phyloP scores from a whole-genome alignment of 129 eudicot species.

The Apium graveolens region DNA sequence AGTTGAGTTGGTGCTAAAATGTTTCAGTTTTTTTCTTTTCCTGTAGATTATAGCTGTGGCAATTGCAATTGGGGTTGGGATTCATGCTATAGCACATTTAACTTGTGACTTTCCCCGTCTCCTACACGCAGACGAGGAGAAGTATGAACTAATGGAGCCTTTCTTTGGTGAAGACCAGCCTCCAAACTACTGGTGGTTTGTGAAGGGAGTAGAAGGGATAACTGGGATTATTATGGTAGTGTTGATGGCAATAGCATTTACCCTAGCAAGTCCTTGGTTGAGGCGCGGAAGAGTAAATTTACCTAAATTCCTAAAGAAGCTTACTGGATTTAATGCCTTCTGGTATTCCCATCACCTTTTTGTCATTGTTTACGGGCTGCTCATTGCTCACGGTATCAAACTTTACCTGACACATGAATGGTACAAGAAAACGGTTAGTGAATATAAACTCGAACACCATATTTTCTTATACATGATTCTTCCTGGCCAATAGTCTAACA shows the following conservation, averaged over 20 bases:
- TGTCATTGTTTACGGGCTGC: constrained; percentile 58
- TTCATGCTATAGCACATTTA: constrained; percentile 62
- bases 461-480: neutral
- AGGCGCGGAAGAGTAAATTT: constrained; percentile 42
- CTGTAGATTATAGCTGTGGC: constrained; percentile 64
- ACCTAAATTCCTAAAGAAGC: constrained; percentile 46
- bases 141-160: constrained; percentile 42
- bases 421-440: constrained; percentile 80
- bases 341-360: constrained; percentile 94
- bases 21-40: neutral
- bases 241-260: constrained; percentile 81
- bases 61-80: constrained; percentile 59
- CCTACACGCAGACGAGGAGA: constrained; percentile 40
- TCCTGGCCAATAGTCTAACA: neutral
- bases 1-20: neutral
- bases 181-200: constrained; percentile 51
- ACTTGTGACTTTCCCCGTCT: constrained; percentile 74
- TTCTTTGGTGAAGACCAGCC: constrained; percentile 55
- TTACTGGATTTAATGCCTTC: constrained; percentile 81
- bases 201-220: constrained; percentile 62
- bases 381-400: constrained; percentile 69
- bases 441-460: neutral
- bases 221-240: constrained; percentile 77
- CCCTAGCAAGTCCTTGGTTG: constrained; percentile 66
- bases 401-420: constrained; percentile 58